Evolutionary conservation across 257 asterid species (phyloP), one percentile per base, ranked within the genome.

Genomic region (Plantago major): DNA sequence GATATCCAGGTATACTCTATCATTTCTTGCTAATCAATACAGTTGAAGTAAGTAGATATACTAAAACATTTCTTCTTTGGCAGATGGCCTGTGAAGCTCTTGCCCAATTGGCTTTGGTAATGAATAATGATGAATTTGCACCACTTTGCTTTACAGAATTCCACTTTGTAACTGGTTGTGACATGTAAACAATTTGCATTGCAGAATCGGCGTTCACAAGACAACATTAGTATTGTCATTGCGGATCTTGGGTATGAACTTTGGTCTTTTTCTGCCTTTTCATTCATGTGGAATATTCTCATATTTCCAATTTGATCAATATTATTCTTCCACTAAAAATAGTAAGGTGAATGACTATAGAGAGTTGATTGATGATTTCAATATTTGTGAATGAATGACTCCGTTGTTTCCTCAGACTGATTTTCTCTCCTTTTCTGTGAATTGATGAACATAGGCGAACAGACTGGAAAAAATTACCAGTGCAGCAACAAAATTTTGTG

Each of bases 1-100:
- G 81, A 92, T 81, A 87, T 86, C 74, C 95, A 87, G 87, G 97
- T 86, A 65, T 60, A 63, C 42, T 54, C 65, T 37, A 12, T 12
- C 52, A 16, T 30, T n/a, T 52, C 68, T 42, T 19, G 40, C 49
- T 49, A 30, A 30, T 2, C 43, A 10, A 42, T 28, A 19, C 53
- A n/a, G 42, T 46, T 59, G 22, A 16, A 44, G 26, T 28, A 44
- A 65, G 46, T 38, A 56, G 28, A 58, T 58, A n/a, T 75, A 53
- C 40, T 7, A 7, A 72, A 69, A 59, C 55, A 17, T 16, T 65
- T 69, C 49, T 38, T 46, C 37, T 26, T 43, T 55, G 43, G 53
- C 93, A 91, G 96, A 73, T 71, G 80, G 97, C 99, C 17, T 84
- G 86, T 42, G 99, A 89, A 76, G 93, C 93, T 55, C 95, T 89